Base-by-base conservation (phyloP, 2,329 filamentous ascomycete genomes). In the Hirsutella minnesotensis region DNA sequence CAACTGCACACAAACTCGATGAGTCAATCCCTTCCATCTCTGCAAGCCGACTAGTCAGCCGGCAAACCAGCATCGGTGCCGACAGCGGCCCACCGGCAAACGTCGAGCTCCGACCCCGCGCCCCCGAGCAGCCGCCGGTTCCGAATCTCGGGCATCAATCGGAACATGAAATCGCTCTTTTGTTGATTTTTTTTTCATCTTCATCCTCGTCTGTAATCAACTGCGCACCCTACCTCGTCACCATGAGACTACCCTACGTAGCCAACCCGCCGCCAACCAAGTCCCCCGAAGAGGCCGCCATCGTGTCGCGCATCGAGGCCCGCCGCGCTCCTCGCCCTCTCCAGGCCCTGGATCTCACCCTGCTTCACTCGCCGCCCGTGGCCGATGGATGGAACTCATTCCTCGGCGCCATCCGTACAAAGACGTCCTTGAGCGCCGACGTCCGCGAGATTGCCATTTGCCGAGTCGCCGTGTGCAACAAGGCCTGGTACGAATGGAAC, bases 401-500 rank as follows among this genome's bases (percentile, higher is more conserved):
- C 58, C 70, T 85, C 10, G 80, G 79, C 46, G 76, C 77, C 21
- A 60, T 81, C 29, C 72, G 78, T 49, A 77, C 74, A 35, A 63
- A 64, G 49, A 74, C 75, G 20, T 57, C 54, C 4, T 53, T 81
- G 5, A 43, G 62, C 4, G 70, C 68, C 39, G 70, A 75, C 51
- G 56, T 87, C 42, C 79, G 84, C 50, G 86, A 94, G 67, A 69
- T 89, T 16, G 81, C 84, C 50, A 89, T 94, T 52, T 86, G 79
- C 54, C 75, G 86, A 39, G 83, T 94, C 13, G 87, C 87, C 12
- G 79, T 83, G 15, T 73, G 86, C 53, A 94, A 94, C 62, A 63
- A 72, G 16, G 87, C 87, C 2, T 86, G 83, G 79, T 94, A 88
- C 61, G 87, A 94, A 61, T 94, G 85, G 86, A 74, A 67, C 30